phyloP scores from a whole-genome alignment of 1,284 basidiomycete species.

The Fomes fomentarius region DNA sequence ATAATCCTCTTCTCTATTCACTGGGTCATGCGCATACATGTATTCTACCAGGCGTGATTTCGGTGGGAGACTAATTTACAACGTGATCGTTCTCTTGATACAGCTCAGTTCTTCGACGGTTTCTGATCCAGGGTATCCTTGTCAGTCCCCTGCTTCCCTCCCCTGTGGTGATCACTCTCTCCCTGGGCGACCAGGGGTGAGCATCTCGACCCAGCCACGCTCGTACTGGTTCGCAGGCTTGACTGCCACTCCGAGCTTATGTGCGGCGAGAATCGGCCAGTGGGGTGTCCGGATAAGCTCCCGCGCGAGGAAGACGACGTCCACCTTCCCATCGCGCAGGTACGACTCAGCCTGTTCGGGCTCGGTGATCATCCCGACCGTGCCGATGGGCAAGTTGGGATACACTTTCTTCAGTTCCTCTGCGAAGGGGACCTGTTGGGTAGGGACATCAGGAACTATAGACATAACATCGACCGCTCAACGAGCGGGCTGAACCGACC shows the following conservation, averaged over 20 bases:
- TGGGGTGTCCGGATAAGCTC: constrained; percentile 65
- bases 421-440: constrained; percentile 66
- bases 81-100: too few relatives aligned
- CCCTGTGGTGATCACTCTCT: constrained; percentile 4
- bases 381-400: constrained; percentile 56
- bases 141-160: constrained; percentile 1
- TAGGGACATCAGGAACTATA: background rate
- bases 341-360: constrained; percentile 68
- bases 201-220: constrained; percentile 57
- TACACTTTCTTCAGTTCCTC: constrained; percentile 68
- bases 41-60: background rate
- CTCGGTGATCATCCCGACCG: constrained; percentile 78
- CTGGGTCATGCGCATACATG: background rate
- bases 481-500: constrained; percentile 36
- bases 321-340: constrained; percentile 65
- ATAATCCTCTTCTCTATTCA: constrained; percentile 8
- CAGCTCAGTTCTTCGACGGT: background rate
- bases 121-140: constrained; percentile 11
- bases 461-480: background rate
- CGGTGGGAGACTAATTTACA: background rate
- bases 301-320: constrained; percentile 71
- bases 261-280: constrained; percentile 57
- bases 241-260: constrained; percentile 57
- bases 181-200: constrained; percentile 33
- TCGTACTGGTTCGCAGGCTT: constrained; percentile 71